Percentiles rank a stretch among this genome's conserved stretches.
These are phyloP conservation scores for Choiromyces venosus DNA, from an alignment of 495 filamentous ascomycete genomes.

Conservation along the genomic window DNA sequence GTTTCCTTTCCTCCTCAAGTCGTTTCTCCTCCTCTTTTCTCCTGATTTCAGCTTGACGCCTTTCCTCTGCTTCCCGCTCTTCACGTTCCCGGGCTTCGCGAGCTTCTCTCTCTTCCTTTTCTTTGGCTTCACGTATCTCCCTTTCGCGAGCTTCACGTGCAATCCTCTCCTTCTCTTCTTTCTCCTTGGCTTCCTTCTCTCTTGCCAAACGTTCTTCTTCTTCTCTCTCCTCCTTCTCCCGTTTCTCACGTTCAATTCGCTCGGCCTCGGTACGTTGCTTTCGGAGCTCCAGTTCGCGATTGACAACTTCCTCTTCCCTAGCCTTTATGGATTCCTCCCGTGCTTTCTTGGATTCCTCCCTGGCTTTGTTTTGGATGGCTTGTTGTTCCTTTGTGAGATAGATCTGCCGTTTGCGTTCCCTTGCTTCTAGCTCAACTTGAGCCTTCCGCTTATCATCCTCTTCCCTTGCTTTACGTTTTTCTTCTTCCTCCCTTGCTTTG, in stretches of 20 bases:
- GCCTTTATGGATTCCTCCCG: slow-evolving; percentile 15
- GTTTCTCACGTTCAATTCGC: slow-evolving; percentile 18
- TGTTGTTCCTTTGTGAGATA: slow-evolving; percentile 26
- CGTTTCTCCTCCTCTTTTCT: slow-evolving; percentile 16
- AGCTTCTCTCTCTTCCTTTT: slow-evolving; percentile 17
- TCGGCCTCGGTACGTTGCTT: slow-evolving; percentile 25
- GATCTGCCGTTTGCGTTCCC: slow-evolving; percentile 27
- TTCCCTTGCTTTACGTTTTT: slow-evolving; percentile 20
- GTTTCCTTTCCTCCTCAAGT: slow-evolving; percentile 21
- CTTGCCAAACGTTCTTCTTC: slow-evolving; percentile 26
- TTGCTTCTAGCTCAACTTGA: slow-evolving; percentile 19
- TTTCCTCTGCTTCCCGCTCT: slow-evolving; percentile 21
- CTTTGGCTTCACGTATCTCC: slow-evolving; percentile 23
- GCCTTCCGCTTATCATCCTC: slow-evolving; percentile 24
- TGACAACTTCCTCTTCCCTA: slow-evolving; percentile 16
- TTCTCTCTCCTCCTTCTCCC: slow-evolving; percentile 30
- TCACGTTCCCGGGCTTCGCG: slow-evolving; percentile 21
- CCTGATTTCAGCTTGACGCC: slow-evolving; percentile 23
- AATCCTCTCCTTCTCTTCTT: slow-evolving; percentile 1
- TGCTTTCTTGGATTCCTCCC: slow-evolving; percentile 34
- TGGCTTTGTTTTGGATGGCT: slow-evolving; percentile 33
- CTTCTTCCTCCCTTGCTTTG: slow-evolving; percentile 24
- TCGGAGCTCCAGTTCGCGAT: slow-evolving; percentile 28
- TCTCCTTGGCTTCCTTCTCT: slow-evolving; percentile 25
- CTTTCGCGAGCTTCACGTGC: slow-evolving; percentile 13